Evolutionary conservation across 2,329 filamentous ascomycete species (phyloP).

Genomic region (Aspergillus sp.): DNA sequence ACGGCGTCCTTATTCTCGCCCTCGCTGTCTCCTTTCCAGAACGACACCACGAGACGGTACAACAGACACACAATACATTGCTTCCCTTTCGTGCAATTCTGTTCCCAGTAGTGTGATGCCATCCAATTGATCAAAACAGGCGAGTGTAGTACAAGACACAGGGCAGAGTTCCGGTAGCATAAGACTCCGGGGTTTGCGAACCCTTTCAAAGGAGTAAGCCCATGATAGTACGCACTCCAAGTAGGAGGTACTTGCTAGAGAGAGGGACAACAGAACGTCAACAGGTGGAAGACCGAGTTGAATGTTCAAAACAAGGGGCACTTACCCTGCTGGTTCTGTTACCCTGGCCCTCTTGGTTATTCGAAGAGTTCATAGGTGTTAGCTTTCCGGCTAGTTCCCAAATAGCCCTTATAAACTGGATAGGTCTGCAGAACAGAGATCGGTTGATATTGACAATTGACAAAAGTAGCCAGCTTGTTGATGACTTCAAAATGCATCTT

Average conservation of each 20-base stretch:
- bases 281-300: background rate
- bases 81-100: background rate
- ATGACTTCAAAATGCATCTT: background rate
- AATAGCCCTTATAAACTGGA: background rate
- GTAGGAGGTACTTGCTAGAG: background rate
- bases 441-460: background rate
- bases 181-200: constrained; percentile 9
- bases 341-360: background rate
- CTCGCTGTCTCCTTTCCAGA: constrained; percentile 16
- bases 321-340: background rate
- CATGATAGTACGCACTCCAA: background rate
- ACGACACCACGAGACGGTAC: constrained; percentile 10
- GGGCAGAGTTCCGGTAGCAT: constrained; percentile 30
- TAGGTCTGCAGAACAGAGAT: background rate
- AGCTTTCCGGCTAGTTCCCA: background rate
- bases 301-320: background rate
- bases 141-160: constrained; percentile 26
- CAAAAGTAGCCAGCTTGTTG: background rate
- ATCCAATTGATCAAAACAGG: constrained; percentile 26
- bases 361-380: background rate
- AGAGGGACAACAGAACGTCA: background rate
- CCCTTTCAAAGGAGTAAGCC: background rate
- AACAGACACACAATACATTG: constrained; percentile 19
- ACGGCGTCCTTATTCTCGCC: background rate
- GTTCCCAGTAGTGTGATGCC: constrained; percentile 3